Base-by-base conservation (phyloP, 2,329 filamentous ascomycete genomes). In the Botrytis tulipae region DNA sequence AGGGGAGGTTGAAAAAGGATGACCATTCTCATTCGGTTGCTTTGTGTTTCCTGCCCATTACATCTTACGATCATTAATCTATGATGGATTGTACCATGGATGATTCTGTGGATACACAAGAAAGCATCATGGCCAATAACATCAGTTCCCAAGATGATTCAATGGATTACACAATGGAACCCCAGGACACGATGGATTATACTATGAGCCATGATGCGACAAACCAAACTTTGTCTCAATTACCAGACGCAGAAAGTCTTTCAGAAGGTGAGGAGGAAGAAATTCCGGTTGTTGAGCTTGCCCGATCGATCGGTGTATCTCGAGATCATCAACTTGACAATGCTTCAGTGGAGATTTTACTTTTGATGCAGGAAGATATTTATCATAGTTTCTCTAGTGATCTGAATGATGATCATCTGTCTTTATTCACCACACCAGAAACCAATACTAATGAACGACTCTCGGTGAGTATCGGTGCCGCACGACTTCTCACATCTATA, bases 281-380 rank as follows among this genome's bases (percentile, higher is more conserved):
- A 5, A 42, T 73, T 9, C 65, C 77, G 20, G 74, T 78, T 29
- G 74, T 80, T 44, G 76, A 80, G 62, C 80, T 81, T 69, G 80
- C 80, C 65, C 78, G 79, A 20, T 51, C 65, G 18, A 76, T 78
- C 54, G 77, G 78, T 32, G 66, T 82, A n/a, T 73, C 78, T 42
- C 73, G 72, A 22, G 67, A 81, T 62, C 73, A 80, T 74, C 70
- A 77, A 3, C 32, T 62, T 5, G 76, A 79, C 22, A 37, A 71
- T 22, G 44, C 73, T 3, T 76, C 74, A 18, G 65, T 74, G 16
- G 51, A 48, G n/a, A 75, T 77, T 32, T 72, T 80, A 29, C 51
- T 73, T 37, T 48, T 46, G 8, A 70, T 79, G 8, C 72, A 76
- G 59, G n/a, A 42, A 1, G 25, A 61, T 3, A 16, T 76, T 35